phyloP scores from a whole-genome alignment of 345 rosid species.

The Reutealis trisperma region DNA sequence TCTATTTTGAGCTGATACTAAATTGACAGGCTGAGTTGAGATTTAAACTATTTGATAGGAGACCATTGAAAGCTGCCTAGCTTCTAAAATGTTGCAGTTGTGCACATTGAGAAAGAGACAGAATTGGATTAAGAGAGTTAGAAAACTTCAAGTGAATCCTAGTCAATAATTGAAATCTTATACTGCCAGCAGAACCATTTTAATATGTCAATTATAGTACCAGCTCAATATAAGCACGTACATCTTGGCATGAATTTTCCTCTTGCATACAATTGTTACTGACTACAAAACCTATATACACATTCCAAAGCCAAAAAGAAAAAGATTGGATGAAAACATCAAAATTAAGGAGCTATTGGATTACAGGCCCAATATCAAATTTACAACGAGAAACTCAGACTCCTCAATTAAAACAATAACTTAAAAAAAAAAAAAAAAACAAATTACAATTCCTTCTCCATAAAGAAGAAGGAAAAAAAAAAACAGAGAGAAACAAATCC shows the following conservation, averaged over 20 bases:
- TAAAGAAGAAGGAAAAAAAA: neutral
- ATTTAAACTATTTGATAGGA: neutral
- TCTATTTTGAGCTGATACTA: no score
- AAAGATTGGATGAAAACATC: neutral
- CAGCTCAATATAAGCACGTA: neutral
- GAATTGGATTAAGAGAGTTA: neutral
- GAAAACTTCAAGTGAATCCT: neutral
- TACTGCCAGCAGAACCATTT: neutral
- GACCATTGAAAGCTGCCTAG: neutral
- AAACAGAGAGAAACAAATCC: neutral
- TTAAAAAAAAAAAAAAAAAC: no score
- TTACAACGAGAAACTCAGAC: neutral
- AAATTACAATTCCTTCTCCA: neutral
- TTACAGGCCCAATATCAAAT: neutral
- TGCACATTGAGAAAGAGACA: neutral
- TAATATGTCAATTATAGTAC: neutral
- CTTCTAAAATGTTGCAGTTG: neutral
- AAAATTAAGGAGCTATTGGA: neutral
- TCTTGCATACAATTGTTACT: neutral
- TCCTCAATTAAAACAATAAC: neutral
- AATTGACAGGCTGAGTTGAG: no score
- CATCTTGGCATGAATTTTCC: neutral
- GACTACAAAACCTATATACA: neutral
- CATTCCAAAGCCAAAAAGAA: no score
- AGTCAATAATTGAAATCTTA: neutral